Evolutionary conservation across 2,329 filamentous ascomycete species (phyloP).

Genomic region (Colletotrichum melonis): DNA sequence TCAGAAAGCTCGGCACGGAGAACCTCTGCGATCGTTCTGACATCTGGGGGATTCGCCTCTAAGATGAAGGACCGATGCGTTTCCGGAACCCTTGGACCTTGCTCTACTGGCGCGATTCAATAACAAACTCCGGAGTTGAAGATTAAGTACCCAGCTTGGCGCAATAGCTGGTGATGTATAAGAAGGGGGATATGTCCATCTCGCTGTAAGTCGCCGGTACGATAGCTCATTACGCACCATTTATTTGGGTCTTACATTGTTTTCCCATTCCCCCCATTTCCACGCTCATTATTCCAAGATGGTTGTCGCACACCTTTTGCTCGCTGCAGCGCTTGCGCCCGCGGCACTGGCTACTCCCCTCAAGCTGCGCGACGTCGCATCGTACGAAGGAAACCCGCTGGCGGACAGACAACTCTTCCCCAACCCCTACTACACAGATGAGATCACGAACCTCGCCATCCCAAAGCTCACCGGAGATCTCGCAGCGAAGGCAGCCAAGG

Average conservation of each 20-base stretch:
- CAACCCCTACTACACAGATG: conserved; percentile 50
- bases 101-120: not conserved
- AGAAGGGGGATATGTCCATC: not conserved
- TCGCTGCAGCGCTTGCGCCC: conserved; percentile 30
- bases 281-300: not conserved
- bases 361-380: conserved; percentile 23
- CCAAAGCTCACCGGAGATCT: conserved; percentile 62
- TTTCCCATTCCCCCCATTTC: not conserved
- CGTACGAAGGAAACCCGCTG: conserved; percentile 51
- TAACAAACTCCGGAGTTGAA: conserved; percentile 1
- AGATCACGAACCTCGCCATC: conserved; percentile 58
- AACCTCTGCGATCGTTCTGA: conserved; percentile 16
- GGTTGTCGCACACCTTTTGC: conserved; percentile 21
- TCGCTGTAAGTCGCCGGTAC: not conserved
- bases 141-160: conserved; percentile 23
- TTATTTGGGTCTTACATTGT: conserved; percentile 1
- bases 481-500: conserved; percentile 48
- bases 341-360: conserved; percentile 25
- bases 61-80: conserved; percentile 14
- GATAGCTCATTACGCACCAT: not conserved
- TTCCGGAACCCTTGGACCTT: conserved; percentile 1
- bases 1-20: conserved; percentile 8
- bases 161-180: not conserved
- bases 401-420: conserved; percentile 46
- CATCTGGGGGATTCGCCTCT: conserved; percentile 1